A percentile compares a stretch with the other conserved stretches of the same genome.
Conservation (phyloP, 257 asterid genomes). For the Craterostigma plantagineum region DNA sequence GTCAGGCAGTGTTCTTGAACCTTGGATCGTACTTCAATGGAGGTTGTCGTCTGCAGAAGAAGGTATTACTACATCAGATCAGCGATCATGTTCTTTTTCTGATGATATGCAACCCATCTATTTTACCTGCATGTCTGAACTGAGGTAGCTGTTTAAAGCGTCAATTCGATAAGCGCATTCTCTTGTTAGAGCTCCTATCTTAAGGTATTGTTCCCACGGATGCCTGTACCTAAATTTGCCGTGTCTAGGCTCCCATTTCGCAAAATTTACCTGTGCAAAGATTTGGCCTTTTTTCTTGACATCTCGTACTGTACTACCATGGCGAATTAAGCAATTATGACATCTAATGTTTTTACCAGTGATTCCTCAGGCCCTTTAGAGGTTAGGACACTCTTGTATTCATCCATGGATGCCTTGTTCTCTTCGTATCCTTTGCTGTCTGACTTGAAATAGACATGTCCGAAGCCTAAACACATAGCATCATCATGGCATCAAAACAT, state of each 20-base stretch:
- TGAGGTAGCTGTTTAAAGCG: constrained; percentile 26
- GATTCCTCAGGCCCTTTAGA: neutral
- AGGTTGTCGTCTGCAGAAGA: too few species aligned
- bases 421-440: neutral
- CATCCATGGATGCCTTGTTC: neutral
- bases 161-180: constrained; percentile 64
- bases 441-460: too few species aligned
- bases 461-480: too few species aligned
- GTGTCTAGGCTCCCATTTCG: constrained; percentile 80
- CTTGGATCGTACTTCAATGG: constrained; percentile 10
- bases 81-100: neutral
- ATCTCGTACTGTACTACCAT: neutral
- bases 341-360: too few species aligned
- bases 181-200: constrained; percentile 32
- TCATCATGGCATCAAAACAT: too few species aligned
- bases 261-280: constrained; percentile 47
- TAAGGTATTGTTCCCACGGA: constrained; percentile 68
- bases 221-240: constrained; percentile 35
- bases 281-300: neutral
- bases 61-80: too few species aligned
- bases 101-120: neutral
- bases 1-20: constrained; percentile 25
- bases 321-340: too few species aligned
- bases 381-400: neutral
- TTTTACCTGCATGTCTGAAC: constrained; percentile 29